Conservation (phyloP, 2,329 filamentous ascomycete species). For the Alternaria arborescens region DNA sequence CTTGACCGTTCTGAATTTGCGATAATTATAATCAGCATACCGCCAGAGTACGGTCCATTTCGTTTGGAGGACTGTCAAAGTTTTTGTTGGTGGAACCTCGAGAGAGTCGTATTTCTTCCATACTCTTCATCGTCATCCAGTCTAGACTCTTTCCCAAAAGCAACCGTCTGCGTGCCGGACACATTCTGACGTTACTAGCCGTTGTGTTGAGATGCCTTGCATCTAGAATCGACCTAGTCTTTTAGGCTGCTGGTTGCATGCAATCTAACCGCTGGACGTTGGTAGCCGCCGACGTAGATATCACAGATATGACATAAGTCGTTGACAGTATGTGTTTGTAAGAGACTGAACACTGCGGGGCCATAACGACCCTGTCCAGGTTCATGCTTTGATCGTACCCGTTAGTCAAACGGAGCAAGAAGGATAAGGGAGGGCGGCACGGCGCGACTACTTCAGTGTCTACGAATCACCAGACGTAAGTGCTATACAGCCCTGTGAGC, state of each 20-base stretch:
- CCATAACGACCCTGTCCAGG: conserved; percentile 1
- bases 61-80: background rate
- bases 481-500: conserved; percentile 19
- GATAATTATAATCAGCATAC: background rate
- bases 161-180: background rate
- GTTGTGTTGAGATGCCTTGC: background rate
- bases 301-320: conserved; percentile 15
- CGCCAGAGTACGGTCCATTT: background rate
- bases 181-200: background rate
- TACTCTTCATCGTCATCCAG: background rate
- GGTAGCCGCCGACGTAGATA: conserved; percentile 24
- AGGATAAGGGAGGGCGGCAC: conserved; percentile 39
- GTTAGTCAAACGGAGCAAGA: conserved; percentile 8
- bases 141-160: background rate
- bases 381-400: conserved; percentile 11
- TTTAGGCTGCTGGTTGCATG: background rate
- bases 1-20: conserved; percentile 5
- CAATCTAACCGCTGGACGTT: conserved; percentile 13
- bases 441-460: conserved; percentile 32
- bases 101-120: background rate
- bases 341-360: conserved; percentile 8
- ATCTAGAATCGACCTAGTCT: conserved; percentile 4
- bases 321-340: conserved; percentile 13
- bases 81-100: background rate
- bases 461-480: conserved; percentile 37